Evolutionary conservation across 305 asterid genomes (phyloP), one percentile per base, ranked within the genome.

Genomic region (Rubia tinctorum): DNA sequence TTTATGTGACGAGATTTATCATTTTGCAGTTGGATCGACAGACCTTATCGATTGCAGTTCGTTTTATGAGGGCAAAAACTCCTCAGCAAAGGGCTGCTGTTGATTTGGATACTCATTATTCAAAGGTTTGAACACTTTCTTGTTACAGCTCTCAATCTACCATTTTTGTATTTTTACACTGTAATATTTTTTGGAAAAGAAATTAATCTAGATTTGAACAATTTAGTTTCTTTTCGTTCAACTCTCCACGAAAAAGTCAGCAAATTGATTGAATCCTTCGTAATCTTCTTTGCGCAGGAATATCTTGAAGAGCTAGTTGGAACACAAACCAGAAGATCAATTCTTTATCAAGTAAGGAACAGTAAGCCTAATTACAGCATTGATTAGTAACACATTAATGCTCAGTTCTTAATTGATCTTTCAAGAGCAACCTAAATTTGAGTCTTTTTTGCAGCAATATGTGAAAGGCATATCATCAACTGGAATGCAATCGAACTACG

Each of bases 81-180:
- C 97, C 99, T 53, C 96, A 95, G 77, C 95, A 95, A 84, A 95
- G 99, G 85, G 99, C 99, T 47, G 97, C 99, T 70, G 99, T 95
- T 78, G 99, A 95, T 88, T 81, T 95, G 80, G 99, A 95, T 80
- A 92, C 99, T 23, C 99, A 95, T 79, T 95, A 90, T 80, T 90
- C 99, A 13, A 81, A 88, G 95, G 98, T 90, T 72, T 69, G 30
- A 10, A 8, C 10, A 42, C 49, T 55, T 56, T 59, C 14, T 13
- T 13, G 5, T 7, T 37, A 20, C 58, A 23, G 17, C 68, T 66
- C 25, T 71, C 64, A 18, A 27, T 60, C 69, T 55, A 66, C 18
- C 27, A 5, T 15, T 65, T 10, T 1, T 71, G 2, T 58, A 4
- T 12, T 30, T 51, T 17, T 0, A 4, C 6, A 56, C 20, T 56